A percentile compares a stretch with the other conserved stretches of the same genome.
phyloP scores from a whole-genome alignment of 1,139 yeast species.

The Debaryomyces fabryi region DNA sequence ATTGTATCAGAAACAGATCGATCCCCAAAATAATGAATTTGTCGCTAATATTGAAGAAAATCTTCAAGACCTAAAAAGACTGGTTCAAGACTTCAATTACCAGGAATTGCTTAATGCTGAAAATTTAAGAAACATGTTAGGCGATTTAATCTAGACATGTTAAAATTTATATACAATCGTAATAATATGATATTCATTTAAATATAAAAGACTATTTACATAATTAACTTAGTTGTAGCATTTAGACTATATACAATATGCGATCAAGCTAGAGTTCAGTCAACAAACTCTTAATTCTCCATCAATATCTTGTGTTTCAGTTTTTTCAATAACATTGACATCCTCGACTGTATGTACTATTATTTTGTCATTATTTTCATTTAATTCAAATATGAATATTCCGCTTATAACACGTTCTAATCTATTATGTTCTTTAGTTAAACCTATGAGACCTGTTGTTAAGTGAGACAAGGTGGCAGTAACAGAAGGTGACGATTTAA shows the following conservation, averaged over 20 bases:
- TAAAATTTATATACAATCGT: not conserved
- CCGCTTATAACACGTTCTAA: slow-evolving; percentile 64
- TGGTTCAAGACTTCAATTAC: slow-evolving; percentile 19
- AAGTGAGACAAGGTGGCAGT: slow-evolving; percentile 29
- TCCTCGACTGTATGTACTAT: slow-evolving; percentile 78
- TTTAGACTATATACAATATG: slow-evolving; percentile 10
- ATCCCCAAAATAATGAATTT: slow-evolving; percentile 8
- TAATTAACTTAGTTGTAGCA: not conserved
- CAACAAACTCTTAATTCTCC: slow-evolving; percentile 35
- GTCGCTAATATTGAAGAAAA: slow-evolving; percentile 12
- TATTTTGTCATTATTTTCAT: slow-evolving; percentile 57
- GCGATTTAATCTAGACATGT: slow-evolving; percentile 11
- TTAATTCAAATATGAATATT: slow-evolving; percentile 74
- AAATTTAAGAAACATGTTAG: slow-evolving; percentile 16
- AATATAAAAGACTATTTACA: slow-evolving; percentile 11
- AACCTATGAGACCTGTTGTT: slow-evolving; percentile 34
- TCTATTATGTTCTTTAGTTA: slow-evolving; percentile 33
- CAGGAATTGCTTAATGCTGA: slow-evolving; percentile 19
- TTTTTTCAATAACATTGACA: slow-evolving; percentile 62
- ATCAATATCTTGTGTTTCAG: slow-evolving; percentile 33
- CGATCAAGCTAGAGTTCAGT: not conserved
- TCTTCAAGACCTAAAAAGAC: slow-evolving; percentile 18
- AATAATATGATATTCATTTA: slow-evolving; percentile 4
- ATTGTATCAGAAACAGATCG: slow-evolving; percentile 13
- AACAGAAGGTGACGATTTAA: slow-evolving; percentile 22